Evolutionary conservation across 768 basidiomycete genomes (phyloP).

Genomic region (Xerocomellus amylosporus): DNA sequence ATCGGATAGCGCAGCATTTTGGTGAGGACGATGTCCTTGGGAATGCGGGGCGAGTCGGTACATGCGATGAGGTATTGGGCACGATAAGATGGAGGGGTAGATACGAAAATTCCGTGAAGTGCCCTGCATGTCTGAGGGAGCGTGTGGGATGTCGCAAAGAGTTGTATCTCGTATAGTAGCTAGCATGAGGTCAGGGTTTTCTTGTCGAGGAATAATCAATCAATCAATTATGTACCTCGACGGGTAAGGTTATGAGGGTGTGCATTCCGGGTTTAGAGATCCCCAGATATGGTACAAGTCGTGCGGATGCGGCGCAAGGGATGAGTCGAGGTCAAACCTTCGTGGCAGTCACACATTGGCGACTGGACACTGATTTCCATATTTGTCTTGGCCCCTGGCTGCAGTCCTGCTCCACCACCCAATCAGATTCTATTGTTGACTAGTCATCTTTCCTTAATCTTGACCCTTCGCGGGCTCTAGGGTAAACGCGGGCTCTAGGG

Average conservation of each 20-base stretch:
- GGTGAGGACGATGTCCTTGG: constrained; percentile 34
- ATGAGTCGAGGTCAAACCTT: not conserved
- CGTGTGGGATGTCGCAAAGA: constrained; percentile 59
- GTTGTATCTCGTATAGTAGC: constrained; percentile 79
- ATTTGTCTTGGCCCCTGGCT: constrained; percentile 4
- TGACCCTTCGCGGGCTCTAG: not conserved
- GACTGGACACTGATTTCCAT: not conserved
- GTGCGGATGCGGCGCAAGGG: not conserved
- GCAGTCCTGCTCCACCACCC: too few species aligned
- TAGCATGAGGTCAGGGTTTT: constrained; percentile 30
- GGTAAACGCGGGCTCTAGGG: too few species aligned
- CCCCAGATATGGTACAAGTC: not conserved
- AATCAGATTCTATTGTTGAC: not conserved
- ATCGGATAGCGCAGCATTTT: constrained; percentile 46
- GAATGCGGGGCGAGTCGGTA: constrained; percentile 18
- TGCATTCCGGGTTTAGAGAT: constrained; percentile 7
- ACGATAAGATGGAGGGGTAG: constrained; percentile 54
- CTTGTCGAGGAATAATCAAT: not conserved
- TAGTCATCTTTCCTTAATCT: not conserved
- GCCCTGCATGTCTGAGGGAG: constrained; percentile 59
- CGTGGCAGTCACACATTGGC: not conserved
- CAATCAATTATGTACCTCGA: constrained; percentile 32
- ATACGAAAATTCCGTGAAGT: constrained; percentile 52
- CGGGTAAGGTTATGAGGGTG: constrained; percentile 31
- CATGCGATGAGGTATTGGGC: constrained; percentile 62